Percentiles rank a stretch among this genome's conserved stretches.
Conservation (phyloP, 2,329 filamentous ascomycete genomes). For the Cercospora sojina region DNA sequence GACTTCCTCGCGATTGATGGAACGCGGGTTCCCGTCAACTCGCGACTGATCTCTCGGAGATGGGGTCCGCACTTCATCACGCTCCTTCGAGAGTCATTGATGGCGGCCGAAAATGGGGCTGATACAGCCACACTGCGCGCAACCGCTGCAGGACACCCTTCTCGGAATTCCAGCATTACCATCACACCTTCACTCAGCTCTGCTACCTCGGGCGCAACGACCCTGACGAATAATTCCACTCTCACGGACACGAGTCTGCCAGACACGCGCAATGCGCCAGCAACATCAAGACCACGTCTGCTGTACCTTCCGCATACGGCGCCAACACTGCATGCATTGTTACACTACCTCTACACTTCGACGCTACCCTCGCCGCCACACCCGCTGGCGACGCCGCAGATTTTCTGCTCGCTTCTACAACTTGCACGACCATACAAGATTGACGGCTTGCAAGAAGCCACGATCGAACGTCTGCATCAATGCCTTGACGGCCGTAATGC, state of each 20-base stretch:
- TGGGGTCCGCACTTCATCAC: conserved; percentile 98
- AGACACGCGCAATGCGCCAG: conserved; percentile 54
- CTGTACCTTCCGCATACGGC: conserved; percentile 92
- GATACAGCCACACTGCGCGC: conserved; percentile 76
- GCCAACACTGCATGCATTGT: conserved; percentile 81
- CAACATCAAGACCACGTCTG: conserved; percentile 71
- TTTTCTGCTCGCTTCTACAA: conserved; percentile 91
- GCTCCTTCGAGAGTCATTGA: conserved; percentile 75
- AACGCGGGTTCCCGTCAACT: conserved; percentile 91
- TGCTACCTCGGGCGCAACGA: conserved; percentile 41
- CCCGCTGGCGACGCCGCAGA: conserved; percentile 85
- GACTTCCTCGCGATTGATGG: conserved; percentile 89
- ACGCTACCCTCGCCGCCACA: conserved; percentile 75
- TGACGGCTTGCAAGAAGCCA: conserved; percentile 86
- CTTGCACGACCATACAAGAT: conserved; percentile 90
- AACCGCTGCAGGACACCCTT: conserved; percentile 49
- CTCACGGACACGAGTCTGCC: conserved; percentile 45
- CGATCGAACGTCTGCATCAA: conserved; percentile 85
- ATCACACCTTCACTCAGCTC: conserved; percentile 69
- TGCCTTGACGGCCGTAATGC: conserved; percentile 91
- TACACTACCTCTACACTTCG: conserved; percentile 93
- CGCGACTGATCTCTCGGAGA: conserved; percentile 76
- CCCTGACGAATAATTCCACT: conserved; percentile 49
- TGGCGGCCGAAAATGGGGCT: conserved; percentile 61
- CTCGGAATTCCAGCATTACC: conserved; percentile 78